A percentile compares a stretch with the other conserved stretches of the same genome.
phyloP scores from a whole-genome alignment of 768 basidiomycete genomes.

The Suillus luteus region DNA sequence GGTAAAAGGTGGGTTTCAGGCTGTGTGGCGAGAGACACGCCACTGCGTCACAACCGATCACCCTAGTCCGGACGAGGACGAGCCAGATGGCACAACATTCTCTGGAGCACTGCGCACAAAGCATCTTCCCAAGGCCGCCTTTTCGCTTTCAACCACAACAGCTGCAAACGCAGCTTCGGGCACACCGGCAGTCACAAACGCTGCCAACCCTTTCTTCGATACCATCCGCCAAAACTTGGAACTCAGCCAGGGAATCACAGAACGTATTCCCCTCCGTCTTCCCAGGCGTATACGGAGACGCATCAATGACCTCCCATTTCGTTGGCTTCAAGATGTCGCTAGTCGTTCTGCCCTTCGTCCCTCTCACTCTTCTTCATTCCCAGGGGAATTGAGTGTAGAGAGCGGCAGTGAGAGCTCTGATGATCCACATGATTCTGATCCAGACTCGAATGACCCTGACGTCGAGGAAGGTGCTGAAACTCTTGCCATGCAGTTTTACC shows the following conservation, averaged over 20 bases:
- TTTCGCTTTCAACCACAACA: conserved; percentile 51
- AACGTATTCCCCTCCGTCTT: conserved; percentile 76
- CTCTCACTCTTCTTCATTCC: conserved; percentile 15
- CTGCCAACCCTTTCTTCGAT: conserved; percentile 90
- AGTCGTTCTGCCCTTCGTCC: conserved; percentile 42
- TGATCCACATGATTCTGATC: conserved; percentile 33
- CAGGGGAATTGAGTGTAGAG: conserved; percentile 20
- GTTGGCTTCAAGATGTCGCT: conserved; percentile 78
- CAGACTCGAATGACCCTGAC: conserved; percentile 38
- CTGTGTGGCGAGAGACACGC: conserved; percentile 56
- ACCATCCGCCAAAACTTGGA: conserved; percentile 88
- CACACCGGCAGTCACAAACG: conserved; percentile 31
- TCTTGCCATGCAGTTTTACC: conserved; percentile 92
- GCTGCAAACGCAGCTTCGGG: conserved; percentile 22
- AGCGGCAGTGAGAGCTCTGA: conserved; percentile 39
- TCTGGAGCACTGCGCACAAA: conserved; percentile 49
- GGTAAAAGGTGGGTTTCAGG: conserved; percentile 82
- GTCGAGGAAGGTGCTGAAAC: conserved; percentile 73
- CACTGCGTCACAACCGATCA: conserved; percentile 54
- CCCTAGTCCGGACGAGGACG: conserved; percentile 51
- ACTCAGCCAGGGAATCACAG: conserved; percentile 70
- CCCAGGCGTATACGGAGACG: conserved; percentile 52
- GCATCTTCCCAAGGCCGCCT: conserved; percentile 64
- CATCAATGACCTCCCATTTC: conserved; percentile 75
- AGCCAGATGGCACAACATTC: conserved; percentile 38